phyloP scores from a whole-genome alignment of 2,329 filamentous ascomycete genomes.

The Tolypocladium pustulatum region DNA sequence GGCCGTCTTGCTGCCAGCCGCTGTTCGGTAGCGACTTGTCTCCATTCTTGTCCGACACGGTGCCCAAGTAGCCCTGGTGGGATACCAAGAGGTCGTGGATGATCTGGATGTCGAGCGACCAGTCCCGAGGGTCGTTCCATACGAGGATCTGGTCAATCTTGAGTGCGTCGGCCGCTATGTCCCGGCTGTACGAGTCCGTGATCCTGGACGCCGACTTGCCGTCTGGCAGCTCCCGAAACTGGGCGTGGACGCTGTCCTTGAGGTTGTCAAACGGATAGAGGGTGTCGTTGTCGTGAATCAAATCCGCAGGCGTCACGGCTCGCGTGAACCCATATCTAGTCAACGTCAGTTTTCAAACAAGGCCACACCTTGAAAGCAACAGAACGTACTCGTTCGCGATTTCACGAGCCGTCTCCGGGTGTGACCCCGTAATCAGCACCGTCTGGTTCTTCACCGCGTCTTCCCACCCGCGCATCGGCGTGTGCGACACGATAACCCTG shows the following conservation, averaged over 20 bases:
- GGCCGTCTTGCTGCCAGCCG: slow-evolving; percentile 74
- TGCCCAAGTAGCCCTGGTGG: slow-evolving; percentile 67
- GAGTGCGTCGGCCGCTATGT: slow-evolving; percentile 34
- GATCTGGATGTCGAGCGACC: slow-evolving; percentile 81
- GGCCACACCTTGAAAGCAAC: neutral
- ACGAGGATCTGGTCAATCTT: slow-evolving; percentile 87
- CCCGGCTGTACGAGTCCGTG: slow-evolving; percentile 19
- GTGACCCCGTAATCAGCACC: slow-evolving; percentile 64
- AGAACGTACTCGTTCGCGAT: slow-evolving; percentile 56
- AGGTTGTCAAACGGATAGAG: slow-evolving; percentile 70
- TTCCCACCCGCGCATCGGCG: slow-evolving; percentile 60
- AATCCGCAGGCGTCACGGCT: slow-evolving; percentile 78
- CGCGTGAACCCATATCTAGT: slow-evolving; percentile 62
- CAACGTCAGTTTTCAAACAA: neutral
- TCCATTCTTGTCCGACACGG: slow-evolving; percentile 64
- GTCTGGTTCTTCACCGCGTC: slow-evolving; percentile 33
- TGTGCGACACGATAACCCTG: slow-evolving; percentile 67
- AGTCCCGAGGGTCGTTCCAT: slow-evolving; percentile 93
- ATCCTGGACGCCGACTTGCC: slow-evolving; percentile 20
- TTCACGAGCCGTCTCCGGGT: slow-evolving; percentile 53
- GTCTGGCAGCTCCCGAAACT: slow-evolving; percentile 18
- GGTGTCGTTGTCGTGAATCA: slow-evolving; percentile 60
- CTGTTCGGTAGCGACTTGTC: slow-evolving; percentile 51
- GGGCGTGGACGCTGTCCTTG: slow-evolving; percentile 18
- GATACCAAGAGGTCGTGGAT: slow-evolving; percentile 78